Evolutionary conservation across 345 rosid genomes (phyloP), one percentile per base, ranked within the genome.

Genomic region (Noccaea caerulescens): DNA sequence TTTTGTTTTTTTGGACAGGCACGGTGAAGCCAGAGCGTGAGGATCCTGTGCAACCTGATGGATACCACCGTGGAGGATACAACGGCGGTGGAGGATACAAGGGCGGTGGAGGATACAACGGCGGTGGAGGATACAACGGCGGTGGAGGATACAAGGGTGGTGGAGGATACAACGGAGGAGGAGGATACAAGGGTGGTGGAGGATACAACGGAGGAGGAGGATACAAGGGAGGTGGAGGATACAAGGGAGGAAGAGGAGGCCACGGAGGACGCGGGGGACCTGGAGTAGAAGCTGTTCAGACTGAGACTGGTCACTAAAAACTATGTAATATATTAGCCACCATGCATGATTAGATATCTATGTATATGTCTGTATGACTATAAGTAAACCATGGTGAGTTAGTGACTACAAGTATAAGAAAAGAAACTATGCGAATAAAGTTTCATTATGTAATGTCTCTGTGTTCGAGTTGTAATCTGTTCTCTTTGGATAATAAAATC

Each of bases 321-420:
- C 23, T 16, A 33, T 51, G 30, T 25, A 30, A 69, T 62, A 43
- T 1, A 52, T 12, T 4, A 34, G 53, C 54, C 16, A 61, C 45
- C 38, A 71, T 52, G 68, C 14, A 61, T 34, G 54, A 18, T 52
- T 61, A 13, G 27, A 58, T 27, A 27, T 57, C 8, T 59, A 49
- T 10, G 6, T 39, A 55, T 27, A 27, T 7, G 32, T 4, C 9
- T 55, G 53, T 68, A 30, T 55, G 16, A 32, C 33, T 7, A 42
- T 55, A 67, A 67, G 55, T 56, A 20, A 68, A 68, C 10, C 64
- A 56, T 68, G 64, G 64, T 68, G 64, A 10, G 65, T 57, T 65
- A 46, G 42, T 69, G 38, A 4, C 65, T 69, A 2, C 38, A 69
- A 13, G 64, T 41, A 6, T 34, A 44, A 49, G 43, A 37, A n/a